Conservation (phyloP, 129 eudicot genomes). For the Rutidosis leptorrhynchoides region DNA sequence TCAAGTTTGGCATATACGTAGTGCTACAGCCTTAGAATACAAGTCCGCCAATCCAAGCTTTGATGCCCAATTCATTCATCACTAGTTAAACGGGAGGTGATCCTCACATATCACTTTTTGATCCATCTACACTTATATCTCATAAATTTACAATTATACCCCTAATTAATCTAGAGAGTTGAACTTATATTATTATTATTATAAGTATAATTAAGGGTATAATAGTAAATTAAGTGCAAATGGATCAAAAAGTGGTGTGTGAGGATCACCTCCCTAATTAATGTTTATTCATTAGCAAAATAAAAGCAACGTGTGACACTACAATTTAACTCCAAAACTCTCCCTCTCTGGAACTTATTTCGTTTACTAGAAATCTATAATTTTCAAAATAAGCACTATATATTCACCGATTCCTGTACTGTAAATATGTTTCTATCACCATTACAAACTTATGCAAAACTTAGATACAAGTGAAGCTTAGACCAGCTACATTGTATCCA, state of each 20-base stretch:
- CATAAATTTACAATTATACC: too few species aligned
- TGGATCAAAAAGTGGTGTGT: too few species aligned
- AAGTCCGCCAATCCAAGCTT: background rate
- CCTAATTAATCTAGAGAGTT: too few species aligned
- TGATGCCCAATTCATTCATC: background rate
- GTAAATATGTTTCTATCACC: background rate
- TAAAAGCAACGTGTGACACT: too few species aligned
- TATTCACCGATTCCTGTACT: background rate
- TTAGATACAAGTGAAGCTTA: background rate
- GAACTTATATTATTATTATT: too few species aligned
- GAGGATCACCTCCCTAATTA: too few species aligned
- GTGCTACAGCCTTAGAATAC: conserved; percentile 3
- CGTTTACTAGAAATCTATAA: background rate
- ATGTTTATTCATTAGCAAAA: background rate
- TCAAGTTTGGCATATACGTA: background rate
- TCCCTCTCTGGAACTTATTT: background rate
- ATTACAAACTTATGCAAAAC: background rate
- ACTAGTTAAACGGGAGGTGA: too few species aligned
- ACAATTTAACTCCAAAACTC: too few species aligned
- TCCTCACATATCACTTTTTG: too few species aligned
- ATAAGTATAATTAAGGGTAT: too few species aligned
- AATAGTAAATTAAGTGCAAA: too few species aligned
- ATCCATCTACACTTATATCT: too few species aligned
- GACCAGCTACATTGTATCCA: background rate
- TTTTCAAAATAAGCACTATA: background rate